phyloP scores from a whole-genome alignment of 352 stramenopile species.

The Aphanomyces invadans region DNA sequence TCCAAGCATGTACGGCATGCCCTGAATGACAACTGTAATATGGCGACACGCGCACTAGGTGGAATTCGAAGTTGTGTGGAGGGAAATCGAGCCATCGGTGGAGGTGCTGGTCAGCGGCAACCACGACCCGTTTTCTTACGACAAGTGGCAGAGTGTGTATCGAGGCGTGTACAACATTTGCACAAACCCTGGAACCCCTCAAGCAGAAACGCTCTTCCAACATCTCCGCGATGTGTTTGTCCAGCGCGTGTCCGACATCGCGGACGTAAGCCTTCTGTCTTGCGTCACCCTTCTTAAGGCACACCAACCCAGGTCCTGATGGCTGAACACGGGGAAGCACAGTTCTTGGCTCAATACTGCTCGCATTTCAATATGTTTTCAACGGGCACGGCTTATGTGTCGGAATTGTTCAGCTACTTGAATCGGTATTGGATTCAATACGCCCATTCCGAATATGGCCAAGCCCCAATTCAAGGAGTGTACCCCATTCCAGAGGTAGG shows the following conservation, averaged over 20 bases:
- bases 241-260: slow-evolving; percentile 52
- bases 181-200: slow-evolving; percentile 66
- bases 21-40: background rate
- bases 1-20: slow-evolving; percentile 44
- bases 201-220: slow-evolving; percentile 80
- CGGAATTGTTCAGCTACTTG: slow-evolving; percentile 77
- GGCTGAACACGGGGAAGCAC: slow-evolving; percentile 46
- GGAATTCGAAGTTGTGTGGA: slow-evolving; percentile 80
- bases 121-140: slow-evolving; percentile 60
- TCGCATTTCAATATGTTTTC: slow-evolving; percentile 60
- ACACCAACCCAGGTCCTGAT: slow-evolving; percentile 60
- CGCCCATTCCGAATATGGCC: slow-evolving; percentile 74
- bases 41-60: slow-evolving; percentile 34
- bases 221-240: slow-evolving; percentile 59
- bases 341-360: slow-evolving; percentile 65
- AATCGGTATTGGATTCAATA: slow-evolving; percentile 86
- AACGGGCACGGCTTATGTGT: slow-evolving; percentile 70
- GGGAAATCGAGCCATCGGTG: slow-evolving; percentile 71
- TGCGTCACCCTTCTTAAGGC: background rate
- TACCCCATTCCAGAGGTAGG: slow-evolving; percentile 79
- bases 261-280: slow-evolving; percentile 31
- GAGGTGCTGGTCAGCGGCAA: slow-evolving; percentile 60
- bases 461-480: slow-evolving; percentile 73
- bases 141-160: slow-evolving; percentile 84
- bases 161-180: slow-evolving; percentile 86